These are phyloP conservation scores for Neofusicoccum parvum DNA, from an alignment of 2,329 filamentous ascomycete species.

Conservation along the genomic window DNA sequence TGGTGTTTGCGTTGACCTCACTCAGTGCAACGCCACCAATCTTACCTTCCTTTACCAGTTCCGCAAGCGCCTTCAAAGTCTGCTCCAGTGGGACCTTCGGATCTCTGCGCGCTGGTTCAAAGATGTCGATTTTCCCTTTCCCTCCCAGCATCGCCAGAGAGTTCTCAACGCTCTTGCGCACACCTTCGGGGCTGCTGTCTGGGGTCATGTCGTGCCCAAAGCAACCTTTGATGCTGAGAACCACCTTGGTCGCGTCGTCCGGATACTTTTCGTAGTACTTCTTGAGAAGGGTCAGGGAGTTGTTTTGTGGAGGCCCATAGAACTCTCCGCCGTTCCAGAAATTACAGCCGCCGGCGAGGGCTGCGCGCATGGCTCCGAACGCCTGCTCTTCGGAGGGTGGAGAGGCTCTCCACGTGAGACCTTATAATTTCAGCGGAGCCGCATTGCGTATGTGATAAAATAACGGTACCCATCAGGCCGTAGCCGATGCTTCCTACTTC, in stretches of 20 bases:
- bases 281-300: slow-evolving; percentile 40
- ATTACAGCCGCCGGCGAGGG: slow-evolving; percentile 42
- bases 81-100: background rate
- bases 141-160: background rate
- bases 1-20: slow-evolving; percentile 49
- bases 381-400: slow-evolving; percentile 33
- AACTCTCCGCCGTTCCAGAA: slow-evolving; percentile 48
- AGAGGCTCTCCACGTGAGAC: no score
- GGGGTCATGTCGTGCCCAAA: background rate
- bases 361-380: slow-evolving; percentile 49
- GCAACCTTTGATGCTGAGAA: slow-evolving; percentile 44
- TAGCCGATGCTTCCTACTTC: slow-evolving; percentile 47
- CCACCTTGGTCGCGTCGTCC: slow-evolving; percentile 43
- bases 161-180: background rate
- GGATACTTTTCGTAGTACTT: slow-evolving; percentile 48
- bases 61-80: slow-evolving; percentile 23
- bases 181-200: background rate
- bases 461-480: slow-evolving; percentile 47
- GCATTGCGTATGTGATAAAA: no score
- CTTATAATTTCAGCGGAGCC: no score
- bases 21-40: slow-evolving; percentile 50
- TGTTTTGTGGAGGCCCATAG: slow-evolving; percentile 43
- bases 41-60: slow-evolving; percentile 43
- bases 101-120: background rate
- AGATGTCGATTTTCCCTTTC: background rate